Conservation (phyloP, 345 rosid genomes). For the Arabis alpina region DNA sequence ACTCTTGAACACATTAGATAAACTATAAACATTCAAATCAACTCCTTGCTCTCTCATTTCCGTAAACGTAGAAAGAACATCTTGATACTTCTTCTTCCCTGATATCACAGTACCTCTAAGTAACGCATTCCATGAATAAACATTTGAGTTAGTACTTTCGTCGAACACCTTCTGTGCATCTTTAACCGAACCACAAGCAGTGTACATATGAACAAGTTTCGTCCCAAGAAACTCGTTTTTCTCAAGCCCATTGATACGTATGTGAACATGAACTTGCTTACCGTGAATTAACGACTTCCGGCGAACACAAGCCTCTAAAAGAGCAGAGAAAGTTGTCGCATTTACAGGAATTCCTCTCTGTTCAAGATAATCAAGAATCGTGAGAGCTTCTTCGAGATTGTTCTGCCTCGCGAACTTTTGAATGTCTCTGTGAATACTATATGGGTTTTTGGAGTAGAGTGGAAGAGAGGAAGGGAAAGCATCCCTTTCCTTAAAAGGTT, state of each 20-base stretch:
- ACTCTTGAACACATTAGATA: constrained; percentile 78
- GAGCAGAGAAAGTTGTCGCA: constrained; percentile 70
- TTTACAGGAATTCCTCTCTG: constrained; percentile 79
- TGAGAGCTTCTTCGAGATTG: constrained; percentile 75
- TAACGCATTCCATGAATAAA: constrained; percentile 84
- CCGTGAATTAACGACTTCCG: constrained; percentile 59
- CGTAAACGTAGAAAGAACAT: constrained; percentile 61
- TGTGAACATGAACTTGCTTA: constrained; percentile 62
- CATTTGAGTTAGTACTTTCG: constrained; percentile 53
- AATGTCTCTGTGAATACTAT: constrained; percentile 64
- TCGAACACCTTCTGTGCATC: constrained; percentile 74
- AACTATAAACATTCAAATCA: constrained; percentile 74
- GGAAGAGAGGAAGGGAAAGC: constrained; percentile 72
- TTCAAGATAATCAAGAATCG: constrained; percentile 68
- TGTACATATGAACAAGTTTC: constrained; percentile 74
- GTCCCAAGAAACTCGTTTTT: constrained; percentile 66
- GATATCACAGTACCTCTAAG: constrained; percentile 80
- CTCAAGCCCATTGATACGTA: constrained; percentile 72
- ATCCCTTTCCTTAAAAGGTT: constrained; percentile 55
- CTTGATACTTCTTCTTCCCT: constrained; percentile 61
- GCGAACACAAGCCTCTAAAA: constrained; percentile 75
- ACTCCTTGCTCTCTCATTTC: constrained; percentile 75
- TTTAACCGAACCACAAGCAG: constrained; percentile 65
- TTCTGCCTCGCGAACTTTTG: constrained; percentile 63
- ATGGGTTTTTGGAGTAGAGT: constrained; percentile 62